Conservation (phyloP, 139 green algal genomes). For the Picochlorum sp. region DNA sequence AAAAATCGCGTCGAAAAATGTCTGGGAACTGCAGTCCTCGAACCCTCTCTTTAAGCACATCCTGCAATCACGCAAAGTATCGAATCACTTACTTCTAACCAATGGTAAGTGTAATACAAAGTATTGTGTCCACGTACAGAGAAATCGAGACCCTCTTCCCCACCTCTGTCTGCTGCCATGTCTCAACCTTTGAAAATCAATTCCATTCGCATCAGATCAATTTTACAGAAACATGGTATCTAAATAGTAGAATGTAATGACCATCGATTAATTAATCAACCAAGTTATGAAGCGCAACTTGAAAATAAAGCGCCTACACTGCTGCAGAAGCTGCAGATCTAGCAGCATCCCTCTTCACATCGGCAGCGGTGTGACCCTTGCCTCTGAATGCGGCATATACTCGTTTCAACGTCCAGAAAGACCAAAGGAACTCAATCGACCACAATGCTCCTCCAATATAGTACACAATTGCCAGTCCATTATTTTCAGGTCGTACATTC, state of each 20-base stretch:
- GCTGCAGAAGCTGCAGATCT: not conserved
- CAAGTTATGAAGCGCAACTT: not conserved
- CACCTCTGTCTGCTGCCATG: no score
- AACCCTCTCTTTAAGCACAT: no score
- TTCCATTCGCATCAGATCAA: no score
- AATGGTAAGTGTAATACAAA: no score
- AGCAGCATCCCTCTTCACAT: slow-evolving; percentile 20
- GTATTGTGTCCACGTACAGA: no score
- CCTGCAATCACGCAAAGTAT: no score
- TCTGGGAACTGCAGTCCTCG: no score
- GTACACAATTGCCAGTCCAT: slow-evolving; percentile 34
- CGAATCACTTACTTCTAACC: no score
- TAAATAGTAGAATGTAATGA: not conserved
- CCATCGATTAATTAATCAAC: not conserved
- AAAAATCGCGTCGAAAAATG: no score
- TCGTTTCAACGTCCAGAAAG: slow-evolving; percentile 17
- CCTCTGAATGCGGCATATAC: slow-evolving; percentile 40
- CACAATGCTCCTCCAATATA: slow-evolving; percentile 36
- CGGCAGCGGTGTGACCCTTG: slow-evolving; percentile 5
- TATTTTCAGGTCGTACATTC: slow-evolving; percentile 15
- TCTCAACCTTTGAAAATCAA: no score
- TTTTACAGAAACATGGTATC: no score
- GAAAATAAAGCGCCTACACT: not conserved
- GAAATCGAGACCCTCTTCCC: no score
- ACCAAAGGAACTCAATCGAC: slow-evolving; percentile 35